phyloP scores from a whole-genome alignment of 306 rosid species.

The Calophaca sinica region DNA sequence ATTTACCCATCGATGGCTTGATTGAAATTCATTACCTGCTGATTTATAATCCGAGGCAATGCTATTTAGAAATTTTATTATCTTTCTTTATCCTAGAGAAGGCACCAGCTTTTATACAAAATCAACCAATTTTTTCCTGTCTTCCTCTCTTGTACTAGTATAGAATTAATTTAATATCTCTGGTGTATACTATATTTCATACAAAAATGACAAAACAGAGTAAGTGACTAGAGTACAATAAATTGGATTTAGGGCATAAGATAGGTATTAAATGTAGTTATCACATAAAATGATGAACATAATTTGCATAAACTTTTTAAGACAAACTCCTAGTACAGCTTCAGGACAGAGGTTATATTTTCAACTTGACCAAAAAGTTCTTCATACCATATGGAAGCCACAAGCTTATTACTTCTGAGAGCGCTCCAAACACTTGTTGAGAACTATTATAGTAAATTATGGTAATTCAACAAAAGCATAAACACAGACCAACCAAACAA shows the following conservation, averaged over 20 bases:
- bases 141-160: not conserved
- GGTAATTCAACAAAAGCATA: constrained; percentile 6
- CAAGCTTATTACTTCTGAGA: constrained; percentile 20
- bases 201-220: constrained; percentile 18
- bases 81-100: not conserved
- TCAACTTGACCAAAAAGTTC: constrained; percentile 17
- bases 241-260: constrained; percentile 12
- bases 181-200: not conserved
- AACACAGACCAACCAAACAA: constrained; percentile 15
- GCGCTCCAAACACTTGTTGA: constrained; percentile 7
- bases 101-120: constrained; percentile 25
- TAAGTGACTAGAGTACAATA: not conserved
- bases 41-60: not conserved
- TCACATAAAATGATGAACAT: constrained; percentile 1
- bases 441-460: not conserved
- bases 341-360: constrained; percentile 11
- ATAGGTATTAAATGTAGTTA: not conserved
- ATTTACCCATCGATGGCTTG: constrained; percentile 13
- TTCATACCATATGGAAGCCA: constrained; percentile 15
- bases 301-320: constrained; percentile 2
- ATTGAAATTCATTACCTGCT: not conserved
- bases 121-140: not conserved
- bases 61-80: not conserved
- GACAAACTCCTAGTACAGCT: constrained; percentile 8
- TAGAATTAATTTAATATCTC: constrained; percentile 20